Conservation (phyloP, 352 stramenopile species). For the Phytophthora sp. region DNA sequence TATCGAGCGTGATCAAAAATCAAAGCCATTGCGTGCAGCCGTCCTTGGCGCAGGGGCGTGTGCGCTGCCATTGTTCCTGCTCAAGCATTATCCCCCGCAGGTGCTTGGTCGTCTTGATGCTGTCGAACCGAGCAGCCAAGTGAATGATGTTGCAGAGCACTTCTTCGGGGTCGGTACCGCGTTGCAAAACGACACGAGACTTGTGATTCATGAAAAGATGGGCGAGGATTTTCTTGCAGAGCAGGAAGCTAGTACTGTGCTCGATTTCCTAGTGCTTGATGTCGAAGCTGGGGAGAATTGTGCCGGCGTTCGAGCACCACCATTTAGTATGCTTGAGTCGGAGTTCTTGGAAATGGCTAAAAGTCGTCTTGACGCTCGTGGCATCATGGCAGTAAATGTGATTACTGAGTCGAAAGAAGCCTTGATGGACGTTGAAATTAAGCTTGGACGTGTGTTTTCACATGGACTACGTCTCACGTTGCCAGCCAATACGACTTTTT, state of each 20-base stretch:
- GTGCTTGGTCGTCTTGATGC: slow-evolving; percentile 51
- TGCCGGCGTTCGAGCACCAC: slow-evolving; percentile 47
- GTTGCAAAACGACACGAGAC: slow-evolving; percentile 20
- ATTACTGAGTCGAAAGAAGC: slow-evolving; percentile 51
- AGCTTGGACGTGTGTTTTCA: slow-evolving; percentile 37
- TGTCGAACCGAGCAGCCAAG: slow-evolving; percentile 56
- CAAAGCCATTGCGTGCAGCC: slow-evolving; percentile 29
- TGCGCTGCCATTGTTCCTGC: slow-evolving; percentile 59
- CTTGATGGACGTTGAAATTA: slow-evolving; percentile 27
- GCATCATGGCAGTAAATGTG: slow-evolving; percentile 65
- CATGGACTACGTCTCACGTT: slow-evolving; percentile 38
- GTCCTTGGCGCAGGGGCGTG: slow-evolving; percentile 67
- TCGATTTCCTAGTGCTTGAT: slow-evolving; percentile 67
- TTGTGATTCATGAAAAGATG: slow-evolving; percentile 48
- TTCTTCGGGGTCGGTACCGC: slow-evolving; percentile 51
- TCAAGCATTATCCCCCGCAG: slow-evolving; percentile 34
- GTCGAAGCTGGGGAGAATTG: slow-evolving; percentile 59
- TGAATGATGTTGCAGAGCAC: slow-evolving; percentile 47
- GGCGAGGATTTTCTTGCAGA: slow-evolving; percentile 52
- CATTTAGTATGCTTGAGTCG: slow-evolving; percentile 43
- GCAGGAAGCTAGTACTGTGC: slow-evolving; percentile 11
- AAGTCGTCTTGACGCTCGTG: slow-evolving; percentile 30
- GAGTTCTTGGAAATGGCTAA: slow-evolving; percentile 41
- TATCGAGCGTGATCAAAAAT: background rate
- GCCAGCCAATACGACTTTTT: slow-evolving; percentile 46